These are phyloP conservation scores for Eragrostis nindensis DNA, from an alignment of 176 grass and related monocot species.

Conservation along the genomic window DNA sequence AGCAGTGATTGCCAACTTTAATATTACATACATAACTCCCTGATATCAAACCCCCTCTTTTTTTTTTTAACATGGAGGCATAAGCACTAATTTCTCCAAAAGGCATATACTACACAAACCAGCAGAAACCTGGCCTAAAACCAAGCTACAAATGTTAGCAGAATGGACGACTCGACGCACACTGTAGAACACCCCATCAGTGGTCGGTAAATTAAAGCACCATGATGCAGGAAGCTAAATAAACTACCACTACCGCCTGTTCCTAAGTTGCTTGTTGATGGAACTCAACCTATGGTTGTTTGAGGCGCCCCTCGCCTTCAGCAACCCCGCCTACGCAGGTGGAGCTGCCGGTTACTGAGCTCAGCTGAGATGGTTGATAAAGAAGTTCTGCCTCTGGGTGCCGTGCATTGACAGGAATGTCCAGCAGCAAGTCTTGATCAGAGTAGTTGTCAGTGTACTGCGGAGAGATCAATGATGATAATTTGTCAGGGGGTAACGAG, in stretches of 20 bases:
- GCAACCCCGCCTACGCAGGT: conserved; percentile 31
- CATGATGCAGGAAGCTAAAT: conserved; percentile 49
- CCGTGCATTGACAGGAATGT: conserved; percentile 68
- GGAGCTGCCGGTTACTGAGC: conserved; percentile 38
- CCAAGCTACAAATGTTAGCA: conserved; percentile 47
- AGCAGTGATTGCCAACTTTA: conserved; percentile 5
- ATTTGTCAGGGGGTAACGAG: conserved; percentile 57
- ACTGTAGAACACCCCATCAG: conserved; percentile 25
- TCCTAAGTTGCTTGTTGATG: conserved; percentile 51
- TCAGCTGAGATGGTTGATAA: conserved; percentile 56
- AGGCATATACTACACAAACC: conserved; percentile 57
- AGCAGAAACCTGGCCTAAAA: conserved; percentile 55
- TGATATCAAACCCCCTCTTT: not conserved
- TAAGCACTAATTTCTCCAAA: conserved; percentile 46
- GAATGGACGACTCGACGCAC: conserved; percentile 14
- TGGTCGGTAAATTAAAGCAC: conserved; percentile 46
- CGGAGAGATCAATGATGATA: conserved; percentile 54
- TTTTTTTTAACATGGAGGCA: conserved; percentile 34
- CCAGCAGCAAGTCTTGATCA: conserved; percentile 82
- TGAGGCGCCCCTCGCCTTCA: conserved; percentile 55
- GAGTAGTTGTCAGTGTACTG: conserved; percentile 52
- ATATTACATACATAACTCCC: conserved; percentile 33
- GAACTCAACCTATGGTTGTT: conserved; percentile 48
- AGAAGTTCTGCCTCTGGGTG: conserved; percentile 84
- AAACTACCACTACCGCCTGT: conserved; percentile 50